Percentiles rank a stretch among this genome's conserved stretches.
Evolutionary conservation across 2,329 filamentous ascomycete species (phyloP).

Genomic region (Pseudogymnoascus sp.): DNA sequence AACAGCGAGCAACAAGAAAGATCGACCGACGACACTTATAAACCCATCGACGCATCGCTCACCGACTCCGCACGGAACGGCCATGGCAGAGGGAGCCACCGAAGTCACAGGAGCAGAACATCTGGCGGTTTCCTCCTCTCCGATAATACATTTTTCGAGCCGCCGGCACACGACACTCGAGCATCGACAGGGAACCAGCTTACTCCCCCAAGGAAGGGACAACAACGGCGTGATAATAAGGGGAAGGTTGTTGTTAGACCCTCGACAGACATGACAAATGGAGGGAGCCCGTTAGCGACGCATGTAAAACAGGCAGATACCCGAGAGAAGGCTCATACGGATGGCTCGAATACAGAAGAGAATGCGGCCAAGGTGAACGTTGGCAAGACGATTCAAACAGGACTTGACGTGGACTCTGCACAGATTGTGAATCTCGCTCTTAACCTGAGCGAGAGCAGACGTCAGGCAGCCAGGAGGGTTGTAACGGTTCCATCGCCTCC

Average conservation of each 20-base stretch:
- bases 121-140: slow-evolving; percentile 28
- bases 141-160: slow-evolving; percentile 20
- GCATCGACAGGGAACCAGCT: slow-evolving; percentile 9
- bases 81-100: slow-evolving; percentile 22
- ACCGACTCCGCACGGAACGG: slow-evolving; percentile 8
- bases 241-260: slow-evolving; percentile 22
- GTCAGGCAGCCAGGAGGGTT: slow-evolving; percentile 53
- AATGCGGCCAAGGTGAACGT: slow-evolving; percentile 7
- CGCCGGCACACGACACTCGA: slow-evolving; percentile 10
- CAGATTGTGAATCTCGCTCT: slow-evolving; percentile 92
- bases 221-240: slow-evolving; percentile 21
- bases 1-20: neutral
- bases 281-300: slow-evolving; percentile 23
- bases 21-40: neutral
- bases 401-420: slow-evolving; percentile 66
- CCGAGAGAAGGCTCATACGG: neutral
- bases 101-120: slow-evolving; percentile 23
- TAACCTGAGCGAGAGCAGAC: slow-evolving; percentile 74
- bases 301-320: slow-evolving; percentile 18
- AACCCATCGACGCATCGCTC: neutral
- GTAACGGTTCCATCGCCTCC: slow-evolving; percentile 42
- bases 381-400: slow-evolving; percentile 17
- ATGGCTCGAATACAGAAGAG: slow-evolving; percentile 3
- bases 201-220: slow-evolving; percentile 15
- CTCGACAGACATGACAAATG: slow-evolving; percentile 18